phyloP scores from a whole-genome alignment of 1,284 basidiomycete species.

The Malassezia arunalokei region DNA sequence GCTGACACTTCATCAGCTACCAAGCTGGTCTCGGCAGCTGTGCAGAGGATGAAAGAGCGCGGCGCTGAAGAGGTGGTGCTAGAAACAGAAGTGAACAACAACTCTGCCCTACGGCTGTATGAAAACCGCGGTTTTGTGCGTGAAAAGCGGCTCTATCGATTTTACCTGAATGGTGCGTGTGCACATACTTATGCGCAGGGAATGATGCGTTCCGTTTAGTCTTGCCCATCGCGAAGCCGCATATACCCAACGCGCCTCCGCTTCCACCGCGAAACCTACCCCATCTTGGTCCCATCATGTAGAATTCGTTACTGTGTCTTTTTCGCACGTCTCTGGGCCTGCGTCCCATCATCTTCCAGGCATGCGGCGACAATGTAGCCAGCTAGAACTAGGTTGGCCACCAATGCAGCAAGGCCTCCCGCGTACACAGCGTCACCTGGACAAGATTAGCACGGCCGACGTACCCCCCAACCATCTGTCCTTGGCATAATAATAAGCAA shows the following conservation, averaged over 20 bases:
- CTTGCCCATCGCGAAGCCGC: conserved; percentile 14
- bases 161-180: conserved; percentile 69
- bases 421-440: conserved; percentile 40
- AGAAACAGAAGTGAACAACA: conserved; percentile 93
- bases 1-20: conserved; percentile 5
- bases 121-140: conserved; percentile 83
- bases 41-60: conserved; percentile 6
- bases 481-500: conserved; percentile 34
- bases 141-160: conserved; percentile 84
- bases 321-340: not conserved
- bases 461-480: conserved; percentile 29
- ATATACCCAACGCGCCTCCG: not conserved
- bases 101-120: conserved; percentile 72
- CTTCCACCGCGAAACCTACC: not conserved
- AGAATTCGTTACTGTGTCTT: conserved; percentile 6
- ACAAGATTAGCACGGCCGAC: not conserved
- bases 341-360: conserved; percentile 29
- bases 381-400: conserved; percentile 39
- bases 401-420: conserved; percentile 40
- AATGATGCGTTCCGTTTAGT: conserved; percentile 40
- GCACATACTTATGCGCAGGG: conserved; percentile 13
- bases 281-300: not conserved
- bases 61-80: conserved; percentile 56
- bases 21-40: conserved; percentile 52
- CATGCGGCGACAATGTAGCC: conserved; percentile 40